phyloP scores from a whole-genome alignment of 495 filamentous ascomycete genomes.

The Aspergillus affinis region DNA sequence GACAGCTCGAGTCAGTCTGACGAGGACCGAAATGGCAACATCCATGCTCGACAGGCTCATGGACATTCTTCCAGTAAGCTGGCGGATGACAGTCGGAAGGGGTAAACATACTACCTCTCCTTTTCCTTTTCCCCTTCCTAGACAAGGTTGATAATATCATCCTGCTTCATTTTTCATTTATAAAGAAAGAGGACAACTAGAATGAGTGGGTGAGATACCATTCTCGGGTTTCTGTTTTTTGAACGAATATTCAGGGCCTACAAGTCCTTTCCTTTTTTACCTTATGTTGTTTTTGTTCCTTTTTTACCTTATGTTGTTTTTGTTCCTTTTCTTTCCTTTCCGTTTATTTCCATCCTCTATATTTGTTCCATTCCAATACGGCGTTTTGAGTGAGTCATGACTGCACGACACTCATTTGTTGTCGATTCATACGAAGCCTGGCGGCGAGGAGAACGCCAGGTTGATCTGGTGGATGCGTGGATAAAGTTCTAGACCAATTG shows the following conservation, averaged over 20 bases:
- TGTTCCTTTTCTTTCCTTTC: constrained; percentile 17
- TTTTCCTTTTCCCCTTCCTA: constrained; percentile 10
- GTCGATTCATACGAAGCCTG: constrained; percentile 17
- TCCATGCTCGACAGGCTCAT: constrained; percentile 20
- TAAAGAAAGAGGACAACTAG: constrained; percentile 15
- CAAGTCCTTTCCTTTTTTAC: constrained; percentile 7
- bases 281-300: constrained; percentile 11
- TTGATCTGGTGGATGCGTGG: constrained; percentile 12
- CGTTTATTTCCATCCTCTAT: constrained; percentile 4
- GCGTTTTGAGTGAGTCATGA: constrained; percentile 30
- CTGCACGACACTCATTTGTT: constrained; percentile 22
- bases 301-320: constrained; percentile 3
- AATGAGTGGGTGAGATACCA: constrained; percentile 11
- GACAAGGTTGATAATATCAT: constrained; percentile 1
- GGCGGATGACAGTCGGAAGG: constrained; percentile 15
- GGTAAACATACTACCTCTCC: constrained; percentile 8
- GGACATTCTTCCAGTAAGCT: constrained; percentile 18
- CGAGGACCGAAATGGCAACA: constrained; percentile 44
- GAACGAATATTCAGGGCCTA: constrained; percentile 6
- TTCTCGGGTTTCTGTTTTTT: constrained; percentile 13
- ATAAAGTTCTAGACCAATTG: constrained; percentile 20
- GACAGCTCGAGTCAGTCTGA: constrained; percentile 56
- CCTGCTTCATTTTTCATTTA: constrained; percentile 10
- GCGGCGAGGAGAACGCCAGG: constrained; percentile 6
- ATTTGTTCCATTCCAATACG: constrained; percentile 16